These are phyloP conservation scores for Chalciporus sp. DNA, from an alignment of 1,284 basidiomycete species.

Conservation along the genomic window DNA sequence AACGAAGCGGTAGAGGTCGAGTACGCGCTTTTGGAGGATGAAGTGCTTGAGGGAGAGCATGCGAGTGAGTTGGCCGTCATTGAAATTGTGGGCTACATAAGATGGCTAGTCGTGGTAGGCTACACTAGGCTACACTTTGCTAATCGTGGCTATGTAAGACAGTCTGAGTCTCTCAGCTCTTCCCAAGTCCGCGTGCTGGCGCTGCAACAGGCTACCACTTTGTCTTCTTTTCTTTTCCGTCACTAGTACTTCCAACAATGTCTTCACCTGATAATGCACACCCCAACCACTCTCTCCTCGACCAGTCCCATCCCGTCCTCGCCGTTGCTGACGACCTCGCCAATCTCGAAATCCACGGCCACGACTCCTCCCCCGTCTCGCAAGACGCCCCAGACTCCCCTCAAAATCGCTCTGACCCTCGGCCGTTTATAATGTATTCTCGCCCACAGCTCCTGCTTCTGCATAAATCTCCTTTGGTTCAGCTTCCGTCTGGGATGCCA, in stretches of 20 bases:
- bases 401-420: conserved; percentile 21
- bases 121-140: conserved; percentile 22
- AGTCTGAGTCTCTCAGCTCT: not conserved
- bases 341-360: conserved; percentile 23
- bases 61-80: conserved; percentile 21
- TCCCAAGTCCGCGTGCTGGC: conserved; percentile 10
- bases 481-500: conserved; percentile 74
- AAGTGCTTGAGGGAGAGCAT: conserved; percentile 69
- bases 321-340: conserved; percentile 24
- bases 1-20: conserved; percentile 64
- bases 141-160: not conserved
- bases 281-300: conserved; percentile 3
- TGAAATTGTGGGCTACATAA: too few species aligned
- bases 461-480: conserved; percentile 76
- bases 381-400: conserved; percentile 10
- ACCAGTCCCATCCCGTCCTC: conserved; percentile 22
- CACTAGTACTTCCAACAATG: conserved; percentile 28
- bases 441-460: conserved; percentile 68
- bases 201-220: conserved; percentile 9
- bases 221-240: conserved; percentile 5
- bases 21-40: conserved; percentile 61
- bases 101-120: too few species aligned
- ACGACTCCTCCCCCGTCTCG: conserved; percentile 6
- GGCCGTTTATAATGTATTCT: conserved; percentile 63
- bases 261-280: conserved; percentile 26